Evolutionary conservation across 257 asterid genomes (phyloP).

Genomic region (Paulownia fortunei): DNA sequence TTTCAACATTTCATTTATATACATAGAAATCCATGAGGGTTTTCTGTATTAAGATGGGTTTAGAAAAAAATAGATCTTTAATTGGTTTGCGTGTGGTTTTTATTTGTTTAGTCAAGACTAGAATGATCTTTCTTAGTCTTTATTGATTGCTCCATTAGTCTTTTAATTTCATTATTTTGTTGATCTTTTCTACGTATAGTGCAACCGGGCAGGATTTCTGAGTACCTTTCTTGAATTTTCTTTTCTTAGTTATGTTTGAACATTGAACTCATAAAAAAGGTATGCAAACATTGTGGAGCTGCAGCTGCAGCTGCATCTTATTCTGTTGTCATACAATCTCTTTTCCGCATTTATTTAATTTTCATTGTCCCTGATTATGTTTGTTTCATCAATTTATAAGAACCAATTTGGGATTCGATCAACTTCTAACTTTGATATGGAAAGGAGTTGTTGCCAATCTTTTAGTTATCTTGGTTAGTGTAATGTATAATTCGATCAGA

Average conservation of each 20-base stretch:
- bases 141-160: conserved; percentile 20
- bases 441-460: conserved; percentile 1
- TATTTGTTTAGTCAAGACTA: not conserved
- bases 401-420: conserved; percentile 1
- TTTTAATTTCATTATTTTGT: not conserved
- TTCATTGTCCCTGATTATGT: not conserved
- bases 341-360: not conserved
- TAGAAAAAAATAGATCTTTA: conserved; percentile 17
- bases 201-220: not conserved
- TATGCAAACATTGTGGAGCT: not conserved
- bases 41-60: conserved; percentile 30
- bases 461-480: not conserved
- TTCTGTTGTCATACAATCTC: not conserved
- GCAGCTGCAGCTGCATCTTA: conserved; percentile 4
- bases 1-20: not conserved
- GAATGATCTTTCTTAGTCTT: not conserved
- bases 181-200: conserved; percentile 4
- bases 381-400: not conserved
- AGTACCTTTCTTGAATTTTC: not conserved
- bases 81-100: not conserved
- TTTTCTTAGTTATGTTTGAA: not conserved
- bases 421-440: not conserved
- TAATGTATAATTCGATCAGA: not conserved
- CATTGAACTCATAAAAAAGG: not conserved
- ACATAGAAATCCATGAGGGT: conserved; percentile 17